A percentile compares a stretch with the other conserved stretches of the same genome.
Evolutionary conservation across 2,329 filamentous ascomycete species (phyloP).

Genomic region (Apiospora sp.): DNA sequence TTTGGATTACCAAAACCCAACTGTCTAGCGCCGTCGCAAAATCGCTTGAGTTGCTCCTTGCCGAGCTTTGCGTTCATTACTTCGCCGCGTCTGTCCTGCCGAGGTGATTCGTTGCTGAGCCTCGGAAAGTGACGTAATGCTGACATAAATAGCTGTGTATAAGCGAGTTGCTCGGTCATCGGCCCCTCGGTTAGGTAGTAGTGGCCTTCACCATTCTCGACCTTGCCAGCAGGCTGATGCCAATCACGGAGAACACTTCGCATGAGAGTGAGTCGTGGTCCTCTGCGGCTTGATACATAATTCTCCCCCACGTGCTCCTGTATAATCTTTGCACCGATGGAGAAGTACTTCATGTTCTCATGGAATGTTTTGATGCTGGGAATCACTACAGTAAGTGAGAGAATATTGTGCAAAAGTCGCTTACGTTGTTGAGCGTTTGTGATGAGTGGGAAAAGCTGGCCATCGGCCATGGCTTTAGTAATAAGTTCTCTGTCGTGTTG

Average conservation of each 20-base stretch:
- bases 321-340: slow-evolving; percentile 29
- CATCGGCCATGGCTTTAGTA: slow-evolving; percentile 24
- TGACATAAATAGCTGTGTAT: slow-evolving; percentile 4
- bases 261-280: slow-evolving; percentile 9
- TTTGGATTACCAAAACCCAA: slow-evolving; percentile 17
- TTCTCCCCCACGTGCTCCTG: slow-evolving; percentile 11
- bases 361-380: slow-evolving; percentile 32
- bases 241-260: slow-evolving; percentile 3
- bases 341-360: slow-evolving; percentile 32
- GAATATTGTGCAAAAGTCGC: slow-evolving; percentile 29
- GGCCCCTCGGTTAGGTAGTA: not conserved
- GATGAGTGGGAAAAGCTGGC: slow-evolving; percentile 29
- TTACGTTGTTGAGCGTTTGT: slow-evolving; percentile 25
- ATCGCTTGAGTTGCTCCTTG: not conserved
- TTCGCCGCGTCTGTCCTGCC: slow-evolving; percentile 16
- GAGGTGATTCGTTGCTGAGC: slow-evolving; percentile 19
- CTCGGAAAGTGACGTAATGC: slow-evolving; percentile 16
- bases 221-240: not conserved
- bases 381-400: slow-evolving; percentile 30
- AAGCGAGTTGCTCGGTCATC: slow-evolving; percentile 19
- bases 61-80: not conserved
- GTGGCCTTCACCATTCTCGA: slow-evolving; percentile 2
- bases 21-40: not conserved
- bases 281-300: not conserved
- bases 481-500: slow-evolving; percentile 3